A percentile compares a stretch with the other conserved stretches of the same genome.
Evolutionary conservation across 164 flowering plant genomes (phyloP).

Genomic region (Annona squamosa): DNA sequence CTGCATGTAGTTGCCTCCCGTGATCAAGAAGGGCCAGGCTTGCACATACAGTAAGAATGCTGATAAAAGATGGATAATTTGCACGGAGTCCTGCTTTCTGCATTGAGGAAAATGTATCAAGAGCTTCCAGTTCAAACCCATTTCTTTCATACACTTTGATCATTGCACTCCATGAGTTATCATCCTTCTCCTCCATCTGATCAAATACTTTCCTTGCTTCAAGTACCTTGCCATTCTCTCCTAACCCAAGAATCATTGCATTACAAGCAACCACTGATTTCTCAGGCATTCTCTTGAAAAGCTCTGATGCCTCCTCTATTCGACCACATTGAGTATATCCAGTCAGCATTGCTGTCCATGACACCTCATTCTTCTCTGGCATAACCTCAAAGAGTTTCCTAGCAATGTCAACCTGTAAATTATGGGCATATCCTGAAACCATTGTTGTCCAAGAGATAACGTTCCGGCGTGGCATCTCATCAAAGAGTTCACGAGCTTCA

Average conservation of each 20-base stretch:
- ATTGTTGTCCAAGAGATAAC: constrained; percentile 71
- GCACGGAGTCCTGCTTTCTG: constrained; percentile 36
- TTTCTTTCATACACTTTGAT: constrained; percentile 55
- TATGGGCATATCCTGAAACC: constrained; percentile 64
- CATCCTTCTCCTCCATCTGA: constrained; percentile 21
- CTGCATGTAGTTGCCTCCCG: constrained; percentile 67
- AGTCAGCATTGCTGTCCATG: constrained; percentile 73
- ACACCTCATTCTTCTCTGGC: constrained; percentile 78
- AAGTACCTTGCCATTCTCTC: constrained; percentile 42
- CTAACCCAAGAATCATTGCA: constrained; percentile 60
- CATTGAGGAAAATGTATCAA: constrained; percentile 48
- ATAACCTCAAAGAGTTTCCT: constrained; percentile 81
- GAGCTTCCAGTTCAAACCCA: constrained; percentile 55
- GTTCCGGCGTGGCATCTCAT: constrained; percentile 55
- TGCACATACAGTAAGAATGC: constrained; percentile 59
- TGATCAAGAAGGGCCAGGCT: constrained; percentile 60
- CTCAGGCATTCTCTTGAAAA: constrained; percentile 60
- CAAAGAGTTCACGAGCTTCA: constrained; percentile 66
- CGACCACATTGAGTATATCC: constrained; percentile 62
- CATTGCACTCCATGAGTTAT: constrained; percentile 61
- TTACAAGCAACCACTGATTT: constrained; percentile 51
- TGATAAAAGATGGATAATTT: constrained; percentile 49
- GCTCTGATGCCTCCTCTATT: constrained; percentile 54
- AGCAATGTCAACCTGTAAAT: constrained; percentile 53
- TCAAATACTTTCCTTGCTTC: constrained; percentile 52